Conservation (phyloP, 257 asterid genomes). For the Solanum phureja region DNA sequence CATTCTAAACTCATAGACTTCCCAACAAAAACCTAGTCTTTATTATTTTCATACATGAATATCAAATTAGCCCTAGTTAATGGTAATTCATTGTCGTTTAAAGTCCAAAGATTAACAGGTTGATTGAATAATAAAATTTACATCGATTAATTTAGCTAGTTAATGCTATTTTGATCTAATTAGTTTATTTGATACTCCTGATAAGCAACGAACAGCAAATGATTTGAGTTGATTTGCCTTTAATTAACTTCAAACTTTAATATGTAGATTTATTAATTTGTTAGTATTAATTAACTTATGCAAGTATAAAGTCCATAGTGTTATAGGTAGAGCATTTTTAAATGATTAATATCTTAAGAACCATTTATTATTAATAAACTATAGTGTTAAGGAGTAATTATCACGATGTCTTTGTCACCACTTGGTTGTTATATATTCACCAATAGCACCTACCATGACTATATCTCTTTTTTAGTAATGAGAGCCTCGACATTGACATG, state of each 20-base stretch:
- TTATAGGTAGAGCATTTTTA: background rate
- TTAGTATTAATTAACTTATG: background rate
- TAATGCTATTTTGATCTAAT: background rate
- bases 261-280: background rate
- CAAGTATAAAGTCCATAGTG: background rate
- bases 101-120: too few species aligned
- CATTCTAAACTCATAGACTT: background rate
- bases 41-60: background rate
- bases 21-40: background rate
- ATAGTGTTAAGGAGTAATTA: too few species aligned
- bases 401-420: too few species aligned
- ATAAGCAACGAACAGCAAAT: too few species aligned
- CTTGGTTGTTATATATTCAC: too few species aligned
- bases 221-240: background rate
- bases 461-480: background rate
- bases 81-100: background rate
- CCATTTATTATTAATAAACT: background rate
- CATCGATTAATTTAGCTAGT: background rate
- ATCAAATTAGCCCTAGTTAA: background rate
- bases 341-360: background rate
- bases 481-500: background rate
- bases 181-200: too few species aligned
- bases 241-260: background rate
- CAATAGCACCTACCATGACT: background rate
- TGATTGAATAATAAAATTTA: too few species aligned